A percentile compares a stretch with the other conserved stretches of the same genome.
phyloP scores from a whole-genome alignment of 2,329 filamentous ascomycete species.

The Phyllosticta ampelicida region DNA sequence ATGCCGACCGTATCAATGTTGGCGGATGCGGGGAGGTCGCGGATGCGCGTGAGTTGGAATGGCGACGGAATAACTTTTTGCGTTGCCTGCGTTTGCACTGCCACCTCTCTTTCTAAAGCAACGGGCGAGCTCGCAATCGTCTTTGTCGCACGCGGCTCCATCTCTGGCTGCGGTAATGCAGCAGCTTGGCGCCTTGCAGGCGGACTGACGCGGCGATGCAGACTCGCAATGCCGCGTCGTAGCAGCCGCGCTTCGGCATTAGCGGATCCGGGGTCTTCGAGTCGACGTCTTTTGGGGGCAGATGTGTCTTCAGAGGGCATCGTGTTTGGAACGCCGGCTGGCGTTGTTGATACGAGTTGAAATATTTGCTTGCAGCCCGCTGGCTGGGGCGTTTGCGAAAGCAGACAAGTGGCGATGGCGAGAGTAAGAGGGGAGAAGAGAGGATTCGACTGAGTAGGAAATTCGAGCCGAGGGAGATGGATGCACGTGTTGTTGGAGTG shows the following conservation, averaged over 20 bases:
- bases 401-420: too few species aligned
- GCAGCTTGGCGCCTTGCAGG: background rate
- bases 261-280: background rate
- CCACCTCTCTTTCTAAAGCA: background rate
- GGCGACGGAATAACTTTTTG: conserved; percentile 44
- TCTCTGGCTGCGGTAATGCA: background rate
- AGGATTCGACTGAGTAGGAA: too few species aligned
- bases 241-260: background rate
- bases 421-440: too few species aligned
- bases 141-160: background rate
- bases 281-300: background rate
- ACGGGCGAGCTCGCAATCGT: background rate
- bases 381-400: too few species aligned
- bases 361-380: too few species aligned
- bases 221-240: background rate
- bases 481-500: too few species aligned
- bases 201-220: background rate
- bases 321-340: background rate
- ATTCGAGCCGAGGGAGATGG: too few species aligned
- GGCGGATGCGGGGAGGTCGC: conserved; percentile 46
- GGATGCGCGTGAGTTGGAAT: conserved; percentile 59
- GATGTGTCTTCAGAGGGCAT: background rate
- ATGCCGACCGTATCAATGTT: conserved; percentile 60
- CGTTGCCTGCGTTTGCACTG: background rate
- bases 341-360: background rate